phyloP scores from a whole-genome alignment of 306 rosid genomes.

The Prunus mume region DNA sequence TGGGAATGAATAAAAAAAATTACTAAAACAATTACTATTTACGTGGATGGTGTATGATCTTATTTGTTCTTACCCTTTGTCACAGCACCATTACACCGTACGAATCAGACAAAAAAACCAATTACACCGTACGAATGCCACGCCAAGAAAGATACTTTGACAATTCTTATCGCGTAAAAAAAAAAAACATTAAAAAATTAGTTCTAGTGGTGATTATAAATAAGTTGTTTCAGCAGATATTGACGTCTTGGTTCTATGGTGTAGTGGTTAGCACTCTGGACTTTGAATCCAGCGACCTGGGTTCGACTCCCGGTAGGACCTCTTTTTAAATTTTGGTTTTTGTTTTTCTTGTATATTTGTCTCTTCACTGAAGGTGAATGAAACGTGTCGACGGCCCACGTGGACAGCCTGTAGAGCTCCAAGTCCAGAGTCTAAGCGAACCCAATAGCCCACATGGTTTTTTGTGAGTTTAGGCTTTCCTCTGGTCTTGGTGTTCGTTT shows the following conservation, averaged over 20 bases:
- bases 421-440: no score
- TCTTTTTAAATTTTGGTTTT: background rate
- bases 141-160: background rate
- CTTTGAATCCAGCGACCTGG: conserved; percentile 17
- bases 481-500: no score
- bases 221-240: rapidly evolving
- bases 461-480: no score
- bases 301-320: conserved; percentile 59
- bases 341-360: background rate
- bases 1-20: no score
- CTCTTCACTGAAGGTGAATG: no score
- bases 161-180: background rate
- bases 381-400: background rate
- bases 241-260: conserved; percentile 32
- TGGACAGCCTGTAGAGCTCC: background rate
- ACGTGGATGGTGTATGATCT: no score
- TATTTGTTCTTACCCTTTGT: no score
- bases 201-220: background rate
- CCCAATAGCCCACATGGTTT: no score
- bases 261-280: conserved; percentile 59
- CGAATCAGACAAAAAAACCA: no score
- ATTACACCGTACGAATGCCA: no score
- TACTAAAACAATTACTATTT: rapidly evolving
- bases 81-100: no score
- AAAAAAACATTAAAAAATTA: background rate